phyloP scores from a whole-genome alignment of 352 stramenopile species.

The Phytophthora syringae region DNA sequence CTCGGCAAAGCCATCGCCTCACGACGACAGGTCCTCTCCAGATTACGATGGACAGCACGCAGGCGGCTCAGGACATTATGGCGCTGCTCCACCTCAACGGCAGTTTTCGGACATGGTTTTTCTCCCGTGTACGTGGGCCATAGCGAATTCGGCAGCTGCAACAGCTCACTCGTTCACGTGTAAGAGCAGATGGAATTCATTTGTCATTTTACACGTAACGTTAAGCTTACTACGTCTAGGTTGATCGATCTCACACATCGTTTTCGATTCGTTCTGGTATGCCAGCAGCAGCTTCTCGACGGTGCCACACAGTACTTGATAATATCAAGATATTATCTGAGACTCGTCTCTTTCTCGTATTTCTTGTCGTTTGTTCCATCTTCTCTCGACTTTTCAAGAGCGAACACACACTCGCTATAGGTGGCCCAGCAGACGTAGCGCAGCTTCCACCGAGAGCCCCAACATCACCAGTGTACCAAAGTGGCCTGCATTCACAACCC shows the following conservation, averaged over 20 bases:
- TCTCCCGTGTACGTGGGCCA: too few species aligned
- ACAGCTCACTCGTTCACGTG: too few species aligned
- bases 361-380: conserved; percentile 3
- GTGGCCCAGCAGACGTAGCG: conserved; percentile 33
- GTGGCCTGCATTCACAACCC: conserved; percentile 17
- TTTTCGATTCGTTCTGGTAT: too few species aligned
- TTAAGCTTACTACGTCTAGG: too few species aligned
- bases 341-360: conserved; percentile 2
- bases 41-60: conserved; percentile 40
- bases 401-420: conserved; percentile 24
- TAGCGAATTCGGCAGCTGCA: conserved; percentile 2
- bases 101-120: conserved; percentile 13
- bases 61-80: conserved; percentile 43
- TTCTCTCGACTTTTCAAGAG: conserved; percentile 16
- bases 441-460: conserved; percentile 34
- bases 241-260: too few species aligned
- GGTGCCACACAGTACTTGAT: too few species aligned
- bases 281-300: conserved; percentile 15
- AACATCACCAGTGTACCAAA: conserved; percentile 37
- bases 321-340: too few species aligned
- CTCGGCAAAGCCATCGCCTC: conserved; percentile 32
- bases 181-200: too few species aligned
- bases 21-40: conserved; percentile 14
- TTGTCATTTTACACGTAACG: too few species aligned
- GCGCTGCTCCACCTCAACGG: conserved; percentile 46